Percentiles rank a stretch among this genome's conserved stretches.
phyloP scores from a whole-genome alignment of 805 yeast genomes.

The Cyberlindnera japonica region DNA sequence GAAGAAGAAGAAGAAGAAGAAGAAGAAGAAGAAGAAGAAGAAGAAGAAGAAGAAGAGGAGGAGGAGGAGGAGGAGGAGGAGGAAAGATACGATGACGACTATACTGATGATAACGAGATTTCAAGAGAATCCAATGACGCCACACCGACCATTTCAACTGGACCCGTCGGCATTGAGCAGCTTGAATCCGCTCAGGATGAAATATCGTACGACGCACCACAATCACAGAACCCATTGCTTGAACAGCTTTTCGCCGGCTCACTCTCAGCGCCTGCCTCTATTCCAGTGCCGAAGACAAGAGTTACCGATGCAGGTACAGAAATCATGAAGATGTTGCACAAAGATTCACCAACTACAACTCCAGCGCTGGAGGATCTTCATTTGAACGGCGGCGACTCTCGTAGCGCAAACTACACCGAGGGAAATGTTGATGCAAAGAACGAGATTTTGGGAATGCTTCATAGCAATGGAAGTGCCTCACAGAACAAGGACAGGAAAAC shows the following conservation, averaged over 20 bases:
- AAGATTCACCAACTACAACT: constrained; percentile 2
- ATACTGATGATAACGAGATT: not conserved
- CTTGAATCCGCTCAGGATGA: not conserved
- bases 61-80: constrained; percentile 6
- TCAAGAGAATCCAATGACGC: not conserved
- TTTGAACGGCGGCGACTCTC: too few relatives aligned
- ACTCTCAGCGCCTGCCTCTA: not conserved
- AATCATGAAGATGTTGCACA: constrained; percentile 12
- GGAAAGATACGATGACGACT: constrained; percentile 4
- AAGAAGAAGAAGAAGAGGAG: constrained; percentile 1
- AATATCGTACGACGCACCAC: constrained; percentile 1
- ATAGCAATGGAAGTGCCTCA: not conserved
- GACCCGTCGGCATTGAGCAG: constrained; percentile 1
- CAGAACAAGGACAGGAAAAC: too few relatives aligned
- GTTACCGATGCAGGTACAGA: constrained; percentile 3
- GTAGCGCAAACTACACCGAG: not conserved
- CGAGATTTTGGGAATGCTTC: constrained; percentile 1
- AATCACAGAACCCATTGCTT: not conserved
- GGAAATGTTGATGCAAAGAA: not conserved
- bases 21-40: constrained; percentile 4
- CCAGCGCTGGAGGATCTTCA: too few relatives aligned
- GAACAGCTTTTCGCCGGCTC: constrained; percentile 2
- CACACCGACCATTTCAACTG: not conserved
- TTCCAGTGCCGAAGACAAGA: not conserved
- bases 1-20: too few relatives aligned